phyloP scores from a whole-genome alignment of 116 monocot species.

The Trichopus zeylanicus region DNA sequence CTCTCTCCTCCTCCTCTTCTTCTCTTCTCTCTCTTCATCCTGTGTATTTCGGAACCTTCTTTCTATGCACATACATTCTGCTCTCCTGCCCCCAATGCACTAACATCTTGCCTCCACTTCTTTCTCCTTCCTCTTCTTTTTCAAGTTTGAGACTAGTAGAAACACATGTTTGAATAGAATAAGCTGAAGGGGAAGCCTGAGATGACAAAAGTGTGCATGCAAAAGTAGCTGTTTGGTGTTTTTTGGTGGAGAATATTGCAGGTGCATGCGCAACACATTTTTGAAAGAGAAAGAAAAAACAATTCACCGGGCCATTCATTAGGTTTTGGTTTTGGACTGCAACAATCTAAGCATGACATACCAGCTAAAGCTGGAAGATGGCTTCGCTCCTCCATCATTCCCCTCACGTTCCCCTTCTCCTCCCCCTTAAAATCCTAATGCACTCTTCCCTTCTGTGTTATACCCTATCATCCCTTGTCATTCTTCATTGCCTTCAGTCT shows the following conservation, averaged over 20 bases:
- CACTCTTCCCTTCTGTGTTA: neutral
- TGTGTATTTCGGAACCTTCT: conserved; percentile 9
- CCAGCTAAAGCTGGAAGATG: conserved; percentile 10
- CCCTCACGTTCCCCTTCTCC: conserved; percentile 35
- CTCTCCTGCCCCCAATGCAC: conserved; percentile 56
- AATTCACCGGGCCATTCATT: neutral
- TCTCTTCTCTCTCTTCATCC: too few species aligned
- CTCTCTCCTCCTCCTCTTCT: neutral
- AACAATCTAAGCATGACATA: conserved; percentile 21
- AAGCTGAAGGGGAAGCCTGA: neutral
- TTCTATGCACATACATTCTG: conserved; percentile 57
- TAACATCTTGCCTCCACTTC: conserved; percentile 6
- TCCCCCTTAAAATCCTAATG: conserved; percentile 9
- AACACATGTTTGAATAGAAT: neutral
- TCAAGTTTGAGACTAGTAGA: neutral
- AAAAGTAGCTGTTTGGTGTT: conserved; percentile 6
- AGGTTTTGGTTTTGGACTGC: neutral
- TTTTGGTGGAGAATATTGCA: neutral
- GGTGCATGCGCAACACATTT: conserved; percentile 8
- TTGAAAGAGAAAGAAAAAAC: neutral
- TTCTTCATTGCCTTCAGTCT: neutral
- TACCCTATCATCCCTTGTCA: neutral
- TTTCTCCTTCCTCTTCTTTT: neutral
- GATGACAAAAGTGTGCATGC: conserved; percentile 2
- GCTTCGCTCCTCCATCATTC: conserved; percentile 32